Conservation (phyloP, 345 rosid genomes). For the Alliaria petiolata region DNA sequence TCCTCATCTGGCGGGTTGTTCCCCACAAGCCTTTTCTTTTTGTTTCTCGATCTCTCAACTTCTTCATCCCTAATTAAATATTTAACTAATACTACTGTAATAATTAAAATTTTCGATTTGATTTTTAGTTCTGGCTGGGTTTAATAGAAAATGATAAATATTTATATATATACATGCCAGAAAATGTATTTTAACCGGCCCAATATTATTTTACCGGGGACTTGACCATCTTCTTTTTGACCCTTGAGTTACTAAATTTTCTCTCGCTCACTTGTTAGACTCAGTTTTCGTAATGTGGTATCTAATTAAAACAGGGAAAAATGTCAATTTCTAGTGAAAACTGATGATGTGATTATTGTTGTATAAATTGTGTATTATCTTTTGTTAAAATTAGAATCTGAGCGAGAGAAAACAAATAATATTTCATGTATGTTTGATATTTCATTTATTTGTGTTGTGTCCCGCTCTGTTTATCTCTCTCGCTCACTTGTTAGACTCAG, state of each 20-base stretch:
- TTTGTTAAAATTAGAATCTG: too few species aligned
- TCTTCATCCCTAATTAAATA: background rate
- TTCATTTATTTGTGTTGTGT: too few species aligned
- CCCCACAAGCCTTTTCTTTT: conserved; percentile 32
- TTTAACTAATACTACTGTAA: background rate
- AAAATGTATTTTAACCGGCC: conserved; percentile 14
- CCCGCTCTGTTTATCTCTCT: too few species aligned
- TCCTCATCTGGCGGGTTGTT: conserved; percentile 39
- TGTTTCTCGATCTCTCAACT: conserved; percentile 30
- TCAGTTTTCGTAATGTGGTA: background rate
- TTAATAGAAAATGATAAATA: background rate
- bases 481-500: background rate
- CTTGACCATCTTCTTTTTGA: conserved; percentile 32
- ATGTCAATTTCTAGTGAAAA: conserved; percentile 10
- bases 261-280: background rate
- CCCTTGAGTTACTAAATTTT: too few species aligned
- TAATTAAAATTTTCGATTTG: background rate
- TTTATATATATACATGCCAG: background rate
- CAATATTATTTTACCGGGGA: background rate
- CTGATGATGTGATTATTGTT: conserved; percentile 23
- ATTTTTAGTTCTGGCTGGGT: background rate
- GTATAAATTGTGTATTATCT: conserved; percentile 32
- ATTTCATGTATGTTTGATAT: too few species aligned
- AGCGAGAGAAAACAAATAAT: too few species aligned
- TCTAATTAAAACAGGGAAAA: too few species aligned